These are phyloP conservation scores for Fraxinus latifolia DNA, from an alignment of 305 asterid genomes.

Conservation along the genomic window DNA sequence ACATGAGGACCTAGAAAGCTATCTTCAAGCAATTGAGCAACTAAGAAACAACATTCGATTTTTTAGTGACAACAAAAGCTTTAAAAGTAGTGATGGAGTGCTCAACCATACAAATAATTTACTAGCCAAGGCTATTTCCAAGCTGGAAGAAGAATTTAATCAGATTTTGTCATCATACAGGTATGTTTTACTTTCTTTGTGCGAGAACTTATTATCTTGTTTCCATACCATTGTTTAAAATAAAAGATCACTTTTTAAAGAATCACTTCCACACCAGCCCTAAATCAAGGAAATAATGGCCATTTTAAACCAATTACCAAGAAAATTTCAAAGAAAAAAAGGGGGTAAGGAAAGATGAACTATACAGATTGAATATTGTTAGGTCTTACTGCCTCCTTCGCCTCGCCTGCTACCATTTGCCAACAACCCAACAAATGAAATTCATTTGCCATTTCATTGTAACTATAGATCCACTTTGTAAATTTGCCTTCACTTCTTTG, in stretches of 20 bases:
- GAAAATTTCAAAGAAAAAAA: too few relatives aligned
- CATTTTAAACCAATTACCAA: neutral
- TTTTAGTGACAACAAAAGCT: constrained; percentile 83
- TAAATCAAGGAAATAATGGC: neutral
- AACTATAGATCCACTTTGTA: neutral
- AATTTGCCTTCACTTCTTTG: neutral
- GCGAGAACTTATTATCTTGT: neutral
- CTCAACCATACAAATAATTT: constrained; percentile 72
- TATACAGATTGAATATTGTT: neutral
- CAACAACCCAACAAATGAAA: neutral
- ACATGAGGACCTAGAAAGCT: constrained; percentile 91
- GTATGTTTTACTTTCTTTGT: constrained; percentile 32
- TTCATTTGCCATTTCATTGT: neutral
- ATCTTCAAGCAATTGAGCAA: constrained; percentile 90
- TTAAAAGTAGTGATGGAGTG: constrained; percentile 93
- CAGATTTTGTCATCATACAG: constrained; percentile 78
- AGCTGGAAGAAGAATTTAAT: constrained; percentile 93
- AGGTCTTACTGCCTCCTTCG: neutral
- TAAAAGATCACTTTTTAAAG: neutral
- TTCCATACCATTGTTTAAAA: neutral
- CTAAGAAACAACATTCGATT: constrained; percentile 71
- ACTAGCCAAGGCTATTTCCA: constrained; percentile 87
- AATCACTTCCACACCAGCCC: neutral
- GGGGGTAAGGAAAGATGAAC: neutral
- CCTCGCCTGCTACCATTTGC: neutral